Evolutionary conservation across 116 monocot species (phyloP), one percentile per base, ranked within the genome.

Genomic region (Trichopus zeylanicus): DNA sequence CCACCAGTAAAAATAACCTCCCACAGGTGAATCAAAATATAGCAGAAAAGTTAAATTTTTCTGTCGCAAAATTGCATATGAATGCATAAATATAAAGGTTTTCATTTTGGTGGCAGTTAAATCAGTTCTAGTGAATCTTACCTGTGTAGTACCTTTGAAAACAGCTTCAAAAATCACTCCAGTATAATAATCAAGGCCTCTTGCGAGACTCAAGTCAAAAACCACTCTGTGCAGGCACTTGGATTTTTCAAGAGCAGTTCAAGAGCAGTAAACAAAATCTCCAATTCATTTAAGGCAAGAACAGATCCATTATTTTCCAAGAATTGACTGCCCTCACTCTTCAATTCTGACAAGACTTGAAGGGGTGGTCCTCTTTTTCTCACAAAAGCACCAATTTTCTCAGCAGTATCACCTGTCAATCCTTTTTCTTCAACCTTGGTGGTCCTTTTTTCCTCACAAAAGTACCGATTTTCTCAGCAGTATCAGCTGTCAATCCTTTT

Each of bases 161-260:
- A 88, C 85, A 23, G 91, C 98, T 74, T 99, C 98, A 67, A 73
- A 99, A 77, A 99, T 92, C 55, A 92, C 88, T 37, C 98, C 98
- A 19, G 98, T 99, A 48, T 99, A 99, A 74, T 99, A 99, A 65
- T 99, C 98, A 65, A 99, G 92, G 12, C 98, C 98, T 77, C 98
- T 88, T 33, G 98, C 98, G 61, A 99, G 92, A 62, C 98, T 99
- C 64, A 99, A 74, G 73, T 99, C 92, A 78, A 99, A 92, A 67
- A 88, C 82, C 39, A 99, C 59, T 64, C 76, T 99, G 55, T 77
- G 73, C 21, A 88, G 51, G 53, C 76, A 71, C 33, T 77, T 85
- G 55, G 98, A 65, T 35, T 78, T 85, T 60, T 82, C 75, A 46
- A 99, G 75, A 42, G 88, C 88, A 49, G 64, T 60, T 82, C 75